A percentile compares a stretch with the other conserved stretches of the same genome.
These are phyloP conservation scores for Coniosporium apollinis DNA, from an alignment of 495 filamentous ascomycete genomes.

Conservation along the genomic window DNA sequence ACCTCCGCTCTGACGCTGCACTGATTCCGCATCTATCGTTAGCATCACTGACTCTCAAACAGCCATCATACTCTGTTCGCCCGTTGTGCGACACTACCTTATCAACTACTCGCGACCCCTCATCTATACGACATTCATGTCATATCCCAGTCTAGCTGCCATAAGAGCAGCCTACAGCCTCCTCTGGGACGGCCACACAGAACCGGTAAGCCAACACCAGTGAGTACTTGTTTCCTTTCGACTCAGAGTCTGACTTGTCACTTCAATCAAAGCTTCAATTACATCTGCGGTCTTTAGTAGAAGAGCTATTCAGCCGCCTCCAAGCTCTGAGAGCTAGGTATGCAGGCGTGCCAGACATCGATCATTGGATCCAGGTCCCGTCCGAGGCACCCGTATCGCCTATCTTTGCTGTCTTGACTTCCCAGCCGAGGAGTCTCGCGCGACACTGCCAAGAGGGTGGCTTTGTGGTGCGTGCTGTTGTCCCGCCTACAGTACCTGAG, in stretches of 20 bases:
- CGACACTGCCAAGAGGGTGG: constrained; percentile 31
- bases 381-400: constrained; percentile 17
- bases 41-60: too few relatives aligned
- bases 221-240: constrained; percentile 1
- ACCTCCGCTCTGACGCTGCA: too few relatives aligned
- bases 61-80: constrained; percentile 27
- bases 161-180: constrained; percentile 34
- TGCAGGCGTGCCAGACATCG: background rate
- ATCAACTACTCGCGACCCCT: constrained; percentile 46
- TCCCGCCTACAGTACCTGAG: constrained; percentile 37
- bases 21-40: too few relatives aligned
- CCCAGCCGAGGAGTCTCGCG: constrained; percentile 32
- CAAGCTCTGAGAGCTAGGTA: constrained; percentile 2
- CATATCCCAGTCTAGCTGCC: constrained; percentile 33
- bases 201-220: constrained; percentile 12
- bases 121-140: constrained; percentile 44
- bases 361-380: background rate
- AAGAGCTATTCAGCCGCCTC: constrained; percentile 3
- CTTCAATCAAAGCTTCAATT: constrained; percentile 4
- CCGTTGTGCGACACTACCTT: constrained; percentile 33
- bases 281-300: constrained; percentile 5
- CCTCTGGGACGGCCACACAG: constrained; percentile 28
- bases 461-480: constrained; percentile 36
- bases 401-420: constrained; percentile 28
- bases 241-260: constrained; percentile 2